Conservation (phyloP, 2,329 filamentous ascomycete species). For the Colletotrichum chrysophilum region DNA sequence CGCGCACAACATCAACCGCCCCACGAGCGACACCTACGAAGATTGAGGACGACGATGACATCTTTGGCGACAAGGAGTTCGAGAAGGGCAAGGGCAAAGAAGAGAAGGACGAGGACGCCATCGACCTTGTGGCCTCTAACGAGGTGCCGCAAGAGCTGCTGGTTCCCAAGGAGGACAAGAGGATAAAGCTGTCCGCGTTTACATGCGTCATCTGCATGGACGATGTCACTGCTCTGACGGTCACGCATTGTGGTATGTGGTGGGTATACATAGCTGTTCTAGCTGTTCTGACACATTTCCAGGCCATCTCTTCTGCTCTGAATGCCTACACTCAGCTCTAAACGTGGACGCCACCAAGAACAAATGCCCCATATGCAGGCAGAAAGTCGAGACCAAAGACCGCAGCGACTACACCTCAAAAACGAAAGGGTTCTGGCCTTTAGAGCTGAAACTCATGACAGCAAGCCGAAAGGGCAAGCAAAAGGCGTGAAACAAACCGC, state of each 20-base stretch:
- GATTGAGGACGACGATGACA: constrained; percentile 29
- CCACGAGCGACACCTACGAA: neutral
- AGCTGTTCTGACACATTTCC: neutral
- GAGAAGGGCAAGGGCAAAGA: constrained; percentile 27
- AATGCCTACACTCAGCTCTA: constrained; percentile 66
- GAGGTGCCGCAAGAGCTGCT: constrained; percentile 49
- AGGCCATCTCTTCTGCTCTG: constrained; percentile 71
- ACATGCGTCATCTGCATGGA: constrained; percentile 75
- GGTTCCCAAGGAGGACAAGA: constrained; percentile 52
- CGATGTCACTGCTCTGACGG: constrained; percentile 59
- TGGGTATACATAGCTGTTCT: neutral
- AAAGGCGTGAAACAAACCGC: neutral
- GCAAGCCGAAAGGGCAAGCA: constrained; percentile 57
- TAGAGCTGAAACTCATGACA: constrained; percentile 69
- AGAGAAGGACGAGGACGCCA: constrained; percentile 30
- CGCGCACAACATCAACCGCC: constrained; percentile 28
- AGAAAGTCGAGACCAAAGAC: constrained; percentile 57
- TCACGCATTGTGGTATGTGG: constrained; percentile 70
- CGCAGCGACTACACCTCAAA: constrained; percentile 45
- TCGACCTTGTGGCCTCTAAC: constrained; percentile 48
- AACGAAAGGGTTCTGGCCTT: constrained; percentile 59
- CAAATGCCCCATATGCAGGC: constrained; percentile 68
- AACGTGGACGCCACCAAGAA: constrained; percentile 60
- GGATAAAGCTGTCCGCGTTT: constrained; percentile 58
- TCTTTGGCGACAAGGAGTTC: constrained; percentile 26